phyloP scores from a whole-genome alignment of 768 basidiomycete species.

The Tricholoma sp. region DNA sequence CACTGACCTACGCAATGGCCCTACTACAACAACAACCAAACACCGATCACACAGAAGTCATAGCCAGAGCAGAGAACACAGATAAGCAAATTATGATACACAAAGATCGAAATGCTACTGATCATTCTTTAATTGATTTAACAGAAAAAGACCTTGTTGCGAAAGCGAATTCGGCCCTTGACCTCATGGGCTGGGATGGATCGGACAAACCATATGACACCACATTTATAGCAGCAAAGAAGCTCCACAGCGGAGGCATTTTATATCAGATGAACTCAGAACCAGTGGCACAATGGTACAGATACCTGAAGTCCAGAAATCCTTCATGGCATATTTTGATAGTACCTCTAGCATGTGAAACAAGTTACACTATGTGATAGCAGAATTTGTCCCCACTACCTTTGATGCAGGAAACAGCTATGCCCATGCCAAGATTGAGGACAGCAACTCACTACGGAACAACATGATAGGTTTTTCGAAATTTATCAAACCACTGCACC shows the following conservation, averaged over 20 bases:
- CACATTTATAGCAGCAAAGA: no score
- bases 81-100: no score
- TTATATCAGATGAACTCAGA: not conserved
- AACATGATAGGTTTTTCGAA: constrained; percentile 7
- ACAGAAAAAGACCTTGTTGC: not conserved
- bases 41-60: not conserved
- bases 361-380: constrained; percentile 15
- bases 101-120: no score
- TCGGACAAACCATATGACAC: not conserved
- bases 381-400: no score
- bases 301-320: not conserved
- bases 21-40: no score
- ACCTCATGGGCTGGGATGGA: not conserved
- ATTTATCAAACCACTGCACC: not conserved
- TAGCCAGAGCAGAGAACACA: not conserved
- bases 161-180: not conserved
- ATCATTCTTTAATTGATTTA: not conserved
- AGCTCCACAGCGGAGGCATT: not conserved
- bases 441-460: constrained; percentile 3
- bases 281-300: not conserved
- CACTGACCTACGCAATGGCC: no score
- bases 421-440: not conserved
- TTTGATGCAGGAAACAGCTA: constrained; percentile 6
- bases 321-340: not conserved
- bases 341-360: constrained; percentile 4